Percentiles rank a stretch among this genome's conserved stretches.
phyloP scores from a whole-genome alignment of 2,329 filamentous ascomycete genomes.

The Ascochyta fabae region DNA sequence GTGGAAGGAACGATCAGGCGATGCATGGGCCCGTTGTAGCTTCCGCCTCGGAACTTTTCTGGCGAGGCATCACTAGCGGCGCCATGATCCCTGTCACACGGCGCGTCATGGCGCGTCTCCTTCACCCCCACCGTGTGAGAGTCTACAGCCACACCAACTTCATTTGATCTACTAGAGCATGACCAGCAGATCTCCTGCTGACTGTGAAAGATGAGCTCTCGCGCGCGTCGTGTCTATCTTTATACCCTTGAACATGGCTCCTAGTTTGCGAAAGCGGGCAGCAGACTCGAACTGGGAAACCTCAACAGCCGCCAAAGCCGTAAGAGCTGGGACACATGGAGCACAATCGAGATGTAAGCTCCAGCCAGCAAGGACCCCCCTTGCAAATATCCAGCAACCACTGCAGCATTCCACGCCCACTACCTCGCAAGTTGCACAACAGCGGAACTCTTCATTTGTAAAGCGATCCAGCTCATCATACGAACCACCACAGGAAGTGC shows the following conservation, averaged over 20 bases:
- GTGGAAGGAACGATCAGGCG: constrained; percentile 12
- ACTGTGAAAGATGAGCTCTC: neutral
- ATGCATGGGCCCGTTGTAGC: constrained; percentile 7
- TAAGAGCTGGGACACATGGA: neutral
- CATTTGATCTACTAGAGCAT: neutral
- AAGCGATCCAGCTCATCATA: neutral
- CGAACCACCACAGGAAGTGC: neutral
- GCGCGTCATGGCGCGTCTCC: constrained; percentile 17
- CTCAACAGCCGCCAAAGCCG: neutral
- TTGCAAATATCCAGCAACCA: neutral
- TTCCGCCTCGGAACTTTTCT: constrained; percentile 19
- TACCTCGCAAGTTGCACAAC: neutral
- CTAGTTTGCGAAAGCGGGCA: constrained; percentile 2
- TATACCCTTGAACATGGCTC: neutral
- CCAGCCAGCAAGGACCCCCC: neutral
- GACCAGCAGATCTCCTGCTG: neutral
- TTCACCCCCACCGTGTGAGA: constrained; percentile 3
- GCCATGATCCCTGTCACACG: constrained; percentile 11
- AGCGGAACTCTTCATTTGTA: neutral
- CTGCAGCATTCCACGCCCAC: neutral
- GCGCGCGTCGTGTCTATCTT: neutral
- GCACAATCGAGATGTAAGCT: neutral
- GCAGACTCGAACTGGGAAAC: neutral
- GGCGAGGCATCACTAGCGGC: constrained; percentile 16
- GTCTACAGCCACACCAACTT: neutral